A percentile compares a stretch with the other conserved stretches of the same genome.
phyloP scores from a whole-genome alignment of 2,329 filamentous ascomycete species.

The Chrysoporthe deuterocubensis region DNA sequence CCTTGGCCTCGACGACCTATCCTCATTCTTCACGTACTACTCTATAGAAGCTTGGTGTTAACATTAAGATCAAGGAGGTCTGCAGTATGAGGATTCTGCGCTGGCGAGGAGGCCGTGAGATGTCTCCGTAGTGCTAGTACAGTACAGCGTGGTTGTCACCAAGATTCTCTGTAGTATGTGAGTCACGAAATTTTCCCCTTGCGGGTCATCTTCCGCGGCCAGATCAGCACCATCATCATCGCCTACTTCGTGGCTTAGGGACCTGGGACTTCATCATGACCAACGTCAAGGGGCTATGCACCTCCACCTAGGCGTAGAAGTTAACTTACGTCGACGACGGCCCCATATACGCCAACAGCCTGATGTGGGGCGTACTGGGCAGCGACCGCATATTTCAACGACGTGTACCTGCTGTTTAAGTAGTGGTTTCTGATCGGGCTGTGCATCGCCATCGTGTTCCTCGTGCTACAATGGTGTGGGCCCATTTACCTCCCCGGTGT shows the following conservation, averaged over 20 bases:
- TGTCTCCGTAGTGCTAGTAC: no score
- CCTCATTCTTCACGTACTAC: no score
- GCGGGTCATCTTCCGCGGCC: conserved; percentile 44
- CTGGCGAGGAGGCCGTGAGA: no score
- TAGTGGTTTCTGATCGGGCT: conserved; percentile 50
- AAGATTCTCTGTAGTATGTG: no score
- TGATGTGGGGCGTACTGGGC: conserved; percentile 44
- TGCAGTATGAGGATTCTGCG: no score
- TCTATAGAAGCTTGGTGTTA: no score
- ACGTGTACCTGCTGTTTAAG: conserved; percentile 47
- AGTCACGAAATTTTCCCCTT: conserved; percentile 33
- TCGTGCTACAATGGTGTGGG: conserved; percentile 40
- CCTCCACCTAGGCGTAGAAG: conserved; percentile 34
- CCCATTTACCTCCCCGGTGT: conserved; percentile 42
- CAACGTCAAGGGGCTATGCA: conserved; percentile 41
- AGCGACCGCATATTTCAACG: conserved; percentile 46
- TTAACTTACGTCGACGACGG: conserved; percentile 32
- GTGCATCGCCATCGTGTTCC: conserved; percentile 42
- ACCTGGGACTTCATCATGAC: conserved; percentile 48
- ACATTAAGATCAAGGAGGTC: no score
- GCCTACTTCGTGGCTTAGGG: conserved; percentile 45
- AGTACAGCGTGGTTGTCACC: no score
- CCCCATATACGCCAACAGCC: conserved; percentile 39
- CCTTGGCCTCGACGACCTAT: no score
- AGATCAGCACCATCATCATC: conserved; percentile 50